Conservation (phyloP, 108 stramenopile genomes). For the Nannochloropsis gaditana region DNA sequence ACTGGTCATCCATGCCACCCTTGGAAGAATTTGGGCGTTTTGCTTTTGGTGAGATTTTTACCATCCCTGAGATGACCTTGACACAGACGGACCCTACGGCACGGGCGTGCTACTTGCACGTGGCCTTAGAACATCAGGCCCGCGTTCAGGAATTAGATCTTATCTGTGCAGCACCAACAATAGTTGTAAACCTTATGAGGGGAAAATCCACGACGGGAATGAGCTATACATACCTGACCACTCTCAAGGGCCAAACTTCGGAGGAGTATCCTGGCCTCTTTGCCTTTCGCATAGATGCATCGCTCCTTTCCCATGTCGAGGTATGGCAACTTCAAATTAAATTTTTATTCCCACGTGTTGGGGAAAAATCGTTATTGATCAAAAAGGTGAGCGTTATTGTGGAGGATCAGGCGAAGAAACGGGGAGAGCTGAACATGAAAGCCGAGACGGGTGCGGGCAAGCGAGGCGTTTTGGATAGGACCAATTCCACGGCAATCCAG, state of each 20-base stretch:
- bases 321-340: constrained; percentile 17
- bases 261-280: neutral
- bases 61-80: neutral
- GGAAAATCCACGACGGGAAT: neutral
- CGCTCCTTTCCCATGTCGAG: neutral
- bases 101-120: constrained; percentile 1
- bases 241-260: constrained; percentile 5
- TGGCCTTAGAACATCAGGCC: neutral
- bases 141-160: neutral
- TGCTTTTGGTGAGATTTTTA: constrained; percentile 12
- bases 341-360: neutral
- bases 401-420: constrained; percentile 17
- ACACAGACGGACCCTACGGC: constrained; percentile 15
- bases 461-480: neutral
- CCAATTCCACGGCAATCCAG: neutral
- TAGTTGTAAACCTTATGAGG: neutral
- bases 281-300: neutral
- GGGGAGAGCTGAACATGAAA: constrained; percentile 6
- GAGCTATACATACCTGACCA: constrained; percentile 1
- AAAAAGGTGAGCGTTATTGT: neutral
- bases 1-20: constrained; percentile 15
- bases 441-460: neutral
- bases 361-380: constrained; percentile 12
- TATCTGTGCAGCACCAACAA: neutral
- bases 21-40: constrained; percentile 20